A percentile compares a stretch with the other conserved stretches of the same genome.
Conservation (phyloP, 805 yeast species). For the Naumovozyma castellii region DNA sequence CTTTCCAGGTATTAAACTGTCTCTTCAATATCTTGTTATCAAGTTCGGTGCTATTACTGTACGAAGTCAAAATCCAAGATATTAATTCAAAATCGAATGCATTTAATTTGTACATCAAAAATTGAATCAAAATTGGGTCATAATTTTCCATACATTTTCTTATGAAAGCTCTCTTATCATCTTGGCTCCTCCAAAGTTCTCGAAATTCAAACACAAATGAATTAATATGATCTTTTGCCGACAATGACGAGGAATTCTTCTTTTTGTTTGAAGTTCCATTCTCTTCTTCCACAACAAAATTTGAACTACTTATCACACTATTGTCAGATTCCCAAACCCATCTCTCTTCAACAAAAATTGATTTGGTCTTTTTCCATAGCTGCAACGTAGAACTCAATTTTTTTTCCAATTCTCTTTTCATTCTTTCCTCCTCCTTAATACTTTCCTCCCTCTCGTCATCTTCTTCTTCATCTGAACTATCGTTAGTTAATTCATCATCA, state of each 20-base stretch:
- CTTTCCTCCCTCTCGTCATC: conserved; percentile 2
- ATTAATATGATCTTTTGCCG: conserved; percentile 11
- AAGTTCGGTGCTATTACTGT: background rate
- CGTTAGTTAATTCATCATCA: conserved; percentile 21
- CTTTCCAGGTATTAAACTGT: conserved; percentile 10
- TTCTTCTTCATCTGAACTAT: conserved; percentile 11
- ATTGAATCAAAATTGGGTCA: conserved; percentile 9
- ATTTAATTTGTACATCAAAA: conserved; percentile 11
- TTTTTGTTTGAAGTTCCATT: conserved; percentile 53
- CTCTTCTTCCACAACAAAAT: conserved; percentile 38
- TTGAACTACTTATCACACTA: conserved; percentile 18
- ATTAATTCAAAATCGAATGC: conserved; percentile 14
- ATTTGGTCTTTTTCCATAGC: conserved; percentile 4
- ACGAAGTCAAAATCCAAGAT: conserved; percentile 9
- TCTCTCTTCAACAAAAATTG: conserved; percentile 8
- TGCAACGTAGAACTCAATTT: background rate
- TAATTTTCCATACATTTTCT: conserved; percentile 9
- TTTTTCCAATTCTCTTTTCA: background rate
- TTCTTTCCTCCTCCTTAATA: conserved; percentile 1
- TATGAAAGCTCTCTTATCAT: conserved; percentile 8
- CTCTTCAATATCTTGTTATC: conserved; percentile 3
- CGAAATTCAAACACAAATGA: conserved; percentile 9
- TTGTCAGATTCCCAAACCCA: conserved; percentile 14
- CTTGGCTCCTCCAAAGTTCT: conserved; percentile 12
- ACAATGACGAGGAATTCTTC: conserved; percentile 2